Evolutionary conservation across 768 basidiomycete genomes (phyloP), one percentile per base, ranked within the genome.

Genomic region (Leccinum subgranulosum): DNA sequence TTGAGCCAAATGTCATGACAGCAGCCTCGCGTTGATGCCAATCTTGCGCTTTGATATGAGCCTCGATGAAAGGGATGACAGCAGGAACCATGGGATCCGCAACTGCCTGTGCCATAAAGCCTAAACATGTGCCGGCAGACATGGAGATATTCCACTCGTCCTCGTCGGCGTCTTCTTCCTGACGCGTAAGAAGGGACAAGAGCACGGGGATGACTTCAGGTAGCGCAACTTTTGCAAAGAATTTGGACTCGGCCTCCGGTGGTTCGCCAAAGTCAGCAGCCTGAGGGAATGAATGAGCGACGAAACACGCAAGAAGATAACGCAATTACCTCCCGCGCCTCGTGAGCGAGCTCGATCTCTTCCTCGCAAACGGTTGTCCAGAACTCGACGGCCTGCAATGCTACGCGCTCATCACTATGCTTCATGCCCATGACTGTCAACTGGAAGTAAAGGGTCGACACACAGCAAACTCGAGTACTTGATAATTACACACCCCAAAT

Each of bases 331-430:
- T 98, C 96, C 60, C 92, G 88, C 2, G 91, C 91, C 69, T 98
- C 95, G 63, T 93, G 81, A 19, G 89, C 87, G 49, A 98, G 79
- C 56, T 98, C 95, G 23, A 94, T 86, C 73, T 99, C 97, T 72
- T 97, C 93, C 70, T 99, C 96, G 67, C 94, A 98, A 2, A 98
- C 96, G 8, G 96, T 98, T 5, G 95, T 95, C 97, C 97, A 99
- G 75, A 99, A 99, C 69, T 99, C 97, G 53, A 99, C 88, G 23
- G 97, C 97, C 73, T 99, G 97, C 28, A 98, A 75, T 0, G 94
- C 93, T 36, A 99, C 95, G 7, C 85, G 79, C 65, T 97, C 94
- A 62, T 98, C 94, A 7, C 76, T 73, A 65, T 95, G 87, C 72
- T 94, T 94, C 97, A 99, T 99, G 39, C 97, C 97, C 71, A 97